Percentiles rank a stretch among this genome's conserved stretches.
phyloP scores from a whole-genome alignment of 495 filamentous ascomycete genomes.

The Staphylotrichum longicolle region DNA sequence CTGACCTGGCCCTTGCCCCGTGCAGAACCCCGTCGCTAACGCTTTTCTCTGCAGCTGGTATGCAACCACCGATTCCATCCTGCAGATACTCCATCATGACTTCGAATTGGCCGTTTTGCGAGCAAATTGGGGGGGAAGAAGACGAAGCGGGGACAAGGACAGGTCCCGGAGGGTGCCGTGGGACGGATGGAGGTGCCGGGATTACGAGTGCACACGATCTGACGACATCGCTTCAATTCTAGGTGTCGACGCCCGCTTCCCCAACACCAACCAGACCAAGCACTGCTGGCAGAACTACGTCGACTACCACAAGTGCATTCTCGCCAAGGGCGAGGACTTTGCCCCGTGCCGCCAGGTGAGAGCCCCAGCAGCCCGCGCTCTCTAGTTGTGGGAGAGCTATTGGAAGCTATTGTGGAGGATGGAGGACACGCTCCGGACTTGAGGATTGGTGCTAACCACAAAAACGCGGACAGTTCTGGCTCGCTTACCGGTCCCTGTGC shows the following conservation, averaged over 20 bases:
- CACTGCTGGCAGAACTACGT: conserved; percentile 99
- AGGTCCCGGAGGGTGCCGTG: neutral
- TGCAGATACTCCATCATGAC: conserved; percentile 14
- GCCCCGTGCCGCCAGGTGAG: conserved; percentile 90
- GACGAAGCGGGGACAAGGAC: neutral
- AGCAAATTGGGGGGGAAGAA: conserved; percentile 14
- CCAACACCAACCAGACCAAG: conserved; percentile 92
- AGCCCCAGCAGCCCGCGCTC: conserved; percentile 27
- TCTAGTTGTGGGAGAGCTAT: neutral
- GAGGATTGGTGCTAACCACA: no score
- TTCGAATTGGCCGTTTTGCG: conserved; percentile 14
- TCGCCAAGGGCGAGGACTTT: conserved; percentile 99
- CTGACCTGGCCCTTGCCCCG: conserved; percentile 25
- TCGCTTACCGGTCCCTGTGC: conserved; percentile 95
- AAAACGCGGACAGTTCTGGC: conserved; percentile 67
- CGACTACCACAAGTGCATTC: conserved; percentile 99
- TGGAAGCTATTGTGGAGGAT: neutral
- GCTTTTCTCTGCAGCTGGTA: conserved; percentile 44
- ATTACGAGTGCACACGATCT: conserved; percentile 10
- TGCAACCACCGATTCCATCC: conserved; percentile 26
- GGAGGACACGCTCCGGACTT: no score
- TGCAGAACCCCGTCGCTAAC: conserved; percentile 27
- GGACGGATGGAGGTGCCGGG: neutral
- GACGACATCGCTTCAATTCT: conserved; percentile 21
- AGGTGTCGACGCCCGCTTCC: conserved; percentile 99